Conservation (phyloP, 345 rosid genomes). For the Zanthoxylum bungeanum region DNA sequence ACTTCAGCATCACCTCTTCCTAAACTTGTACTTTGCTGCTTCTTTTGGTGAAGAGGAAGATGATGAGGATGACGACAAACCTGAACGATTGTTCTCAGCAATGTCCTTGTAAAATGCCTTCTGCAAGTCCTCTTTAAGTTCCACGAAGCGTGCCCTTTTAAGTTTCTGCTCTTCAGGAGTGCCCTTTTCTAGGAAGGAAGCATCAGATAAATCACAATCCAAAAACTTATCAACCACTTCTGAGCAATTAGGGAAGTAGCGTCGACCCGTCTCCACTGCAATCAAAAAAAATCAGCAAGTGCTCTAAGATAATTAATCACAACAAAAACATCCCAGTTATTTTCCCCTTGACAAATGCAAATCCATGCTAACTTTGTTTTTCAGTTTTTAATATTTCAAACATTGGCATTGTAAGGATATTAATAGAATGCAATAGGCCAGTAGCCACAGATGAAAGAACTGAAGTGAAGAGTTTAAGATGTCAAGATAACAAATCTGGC, state of each 20-base stretch:
- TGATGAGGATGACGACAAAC: conserved; percentile 21
- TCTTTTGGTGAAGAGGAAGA: conserved; percentile 28
- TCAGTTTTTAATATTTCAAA: no score
- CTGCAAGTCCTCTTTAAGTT: conserved; percentile 40
- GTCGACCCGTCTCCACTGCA: conserved; percentile 42
- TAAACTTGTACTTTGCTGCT: conserved; percentile 10
- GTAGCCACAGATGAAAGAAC: no score
- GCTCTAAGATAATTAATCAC: no score
- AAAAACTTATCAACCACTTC: conserved; percentile 37
- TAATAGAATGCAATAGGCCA: no score
- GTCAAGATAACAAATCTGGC: not conserved
- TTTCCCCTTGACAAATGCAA: no score
- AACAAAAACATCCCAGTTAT: no score
- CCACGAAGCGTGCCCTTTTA: conserved; percentile 39
- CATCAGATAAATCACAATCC: conserved; percentile 32
- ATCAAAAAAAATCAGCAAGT: conserved; percentile 10
- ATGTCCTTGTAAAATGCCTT: conserved; percentile 46
- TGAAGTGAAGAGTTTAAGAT: not conserved
- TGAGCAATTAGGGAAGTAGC: conserved; percentile 42
- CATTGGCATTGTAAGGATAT: no score
- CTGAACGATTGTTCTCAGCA: conserved; percentile 23
- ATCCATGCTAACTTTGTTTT: no score
- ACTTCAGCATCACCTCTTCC: conserved; percentile 10
- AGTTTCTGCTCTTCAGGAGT: conserved; percentile 35
- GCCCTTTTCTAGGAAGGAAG: conserved; percentile 32